Evolutionary conservation across 2,329 filamentous ascomycete species (phyloP), one percentile per base, ranked within the genome.

Genomic region (Scedosporium dehoogii): DNA sequence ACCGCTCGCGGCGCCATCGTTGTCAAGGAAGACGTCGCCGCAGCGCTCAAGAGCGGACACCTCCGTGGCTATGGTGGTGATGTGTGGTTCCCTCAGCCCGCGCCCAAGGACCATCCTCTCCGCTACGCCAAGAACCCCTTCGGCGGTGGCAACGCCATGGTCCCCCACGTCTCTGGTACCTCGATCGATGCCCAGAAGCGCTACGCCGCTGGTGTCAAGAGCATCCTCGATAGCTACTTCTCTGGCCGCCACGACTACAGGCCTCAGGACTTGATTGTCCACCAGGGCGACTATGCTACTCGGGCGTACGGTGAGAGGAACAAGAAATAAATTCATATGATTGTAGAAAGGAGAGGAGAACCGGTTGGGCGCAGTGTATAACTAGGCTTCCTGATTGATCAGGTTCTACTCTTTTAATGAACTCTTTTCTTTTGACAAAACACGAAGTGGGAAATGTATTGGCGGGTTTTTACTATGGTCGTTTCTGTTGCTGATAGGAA

Each of bases 1-100:
- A 99, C 94, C 41, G 94, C 94, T 70, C 94, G 94, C 76, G 94
- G 94, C 72, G 94, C 94, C 77, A 99, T 99, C 74, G 92, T 99
- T 70, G 93, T 97, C 80, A 97, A 97, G 86, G 93, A 97, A 80
- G 94, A 97, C 70, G 94, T 99, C 63, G 94, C 94, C 66, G 92
- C 89, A 29, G 94, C 94, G 59, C 85, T 99, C 75, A 91, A 93
- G 83, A 85, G 83, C 41, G 94, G 94, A 71, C 92, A 97, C 77
- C 89, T 96, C 73, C 88, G 89, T 72, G 91, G 91, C 68, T 96
- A 96, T 80, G 91, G 85, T 67, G 90, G 90, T 72, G 90, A 94
- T 69, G 90, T 94, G 71, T 97, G 93, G 93, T 96, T 92, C 91
- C 92, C 92, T 66, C 94, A 99, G 84, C 94, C 94, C 70, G 94